phyloP scores from a whole-genome alignment of 2,329 filamentous ascomycete genomes.

The Neofusicoccum sp. region DNA sequence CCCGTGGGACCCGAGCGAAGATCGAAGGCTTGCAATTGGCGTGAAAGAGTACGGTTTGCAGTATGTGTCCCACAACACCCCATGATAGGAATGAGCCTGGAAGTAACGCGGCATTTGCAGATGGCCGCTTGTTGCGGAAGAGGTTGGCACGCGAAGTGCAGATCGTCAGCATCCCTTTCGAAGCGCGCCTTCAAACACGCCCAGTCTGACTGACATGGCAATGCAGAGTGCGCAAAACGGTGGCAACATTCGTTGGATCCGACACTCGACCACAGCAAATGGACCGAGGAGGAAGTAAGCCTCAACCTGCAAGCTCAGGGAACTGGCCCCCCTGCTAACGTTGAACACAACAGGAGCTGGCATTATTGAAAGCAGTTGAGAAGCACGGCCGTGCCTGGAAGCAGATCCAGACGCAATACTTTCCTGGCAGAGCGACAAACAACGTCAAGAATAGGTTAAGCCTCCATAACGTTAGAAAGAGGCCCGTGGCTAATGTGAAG shows the following conservation, averaged over 20 bases:
- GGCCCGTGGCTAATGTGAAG: no score
- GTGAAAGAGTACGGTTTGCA: conserved; percentile 13
- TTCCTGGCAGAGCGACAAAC: conserved; percentile 22
- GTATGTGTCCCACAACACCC: no score
- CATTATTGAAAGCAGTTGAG: conserved; percentile 21
- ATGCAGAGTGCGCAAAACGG: conserved; percentile 36
- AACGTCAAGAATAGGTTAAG: conserved; percentile 25
- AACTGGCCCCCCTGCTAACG: neutral
- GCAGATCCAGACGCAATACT: conserved; percentile 19
- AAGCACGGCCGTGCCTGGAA: conserved; percentile 22
- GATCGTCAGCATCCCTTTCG: conserved; percentile 25
- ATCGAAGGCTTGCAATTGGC: conserved; percentile 18
- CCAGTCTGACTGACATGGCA: neutral
- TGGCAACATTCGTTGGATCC: conserved; percentile 35
- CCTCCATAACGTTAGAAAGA: no score
- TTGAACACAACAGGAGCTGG: conserved; percentile 19
- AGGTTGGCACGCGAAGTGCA: conserved; percentile 27
- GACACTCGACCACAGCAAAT: conserved; percentile 22
- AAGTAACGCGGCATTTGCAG: conserved; percentile 20
- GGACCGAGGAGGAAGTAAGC: neutral
- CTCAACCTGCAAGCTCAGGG: neutral
- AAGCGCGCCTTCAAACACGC: neutral
- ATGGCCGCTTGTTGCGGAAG: conserved; percentile 31
- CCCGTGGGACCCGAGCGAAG: conserved; percentile 24
- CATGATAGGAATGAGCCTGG: conserved; percentile 16